These are phyloP conservation scores for Backusella liffmaniae DNA, from an alignment of 192 early-diverging fungal genomes.

Conservation along the genomic window DNA sequence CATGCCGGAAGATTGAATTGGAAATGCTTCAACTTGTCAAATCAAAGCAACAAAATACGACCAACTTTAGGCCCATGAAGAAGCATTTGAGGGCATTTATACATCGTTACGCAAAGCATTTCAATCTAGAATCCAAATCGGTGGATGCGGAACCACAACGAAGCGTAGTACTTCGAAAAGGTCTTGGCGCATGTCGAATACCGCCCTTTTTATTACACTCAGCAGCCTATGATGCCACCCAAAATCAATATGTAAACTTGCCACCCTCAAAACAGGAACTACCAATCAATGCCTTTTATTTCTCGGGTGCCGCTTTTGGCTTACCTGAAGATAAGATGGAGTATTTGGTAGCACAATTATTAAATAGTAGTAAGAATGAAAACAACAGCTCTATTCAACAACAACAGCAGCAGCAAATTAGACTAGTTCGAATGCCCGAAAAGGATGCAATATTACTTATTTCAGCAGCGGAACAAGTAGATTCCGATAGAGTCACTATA, in stretches of 20 bases:
- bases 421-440: not conserved
- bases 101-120: conserved; percentile 68
- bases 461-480: not conserved
- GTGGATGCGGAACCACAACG: conserved; percentile 77
- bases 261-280: conserved; percentile 18
- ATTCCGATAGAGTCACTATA: not conserved
- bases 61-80: conserved; percentile 72
- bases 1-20: conserved; percentile 69
- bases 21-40: conserved; percentile 64
- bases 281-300: conserved; percentile 57
- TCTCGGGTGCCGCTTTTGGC: conserved; percentile 50
- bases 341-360: not conserved
- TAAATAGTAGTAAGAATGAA: not conserved
- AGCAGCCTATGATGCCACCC: conserved; percentile 26
- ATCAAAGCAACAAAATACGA: conserved; percentile 47
- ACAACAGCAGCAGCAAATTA: not conserved
- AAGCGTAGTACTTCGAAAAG: conserved; percentile 66
- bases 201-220: conserved; percentile 42
- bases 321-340: conserved; percentile 29
- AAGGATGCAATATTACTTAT: not conserved
- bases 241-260: too few species aligned
- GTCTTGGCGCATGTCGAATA: conserved; percentile 28
- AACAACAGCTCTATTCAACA: not conserved
- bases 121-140: conserved; percentile 67
- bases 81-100: conserved; percentile 62